Evolutionary conservation across 176 grass and related monocot genomes (phyloP).

Genomic region (Panicum miliaceum): DNA sequence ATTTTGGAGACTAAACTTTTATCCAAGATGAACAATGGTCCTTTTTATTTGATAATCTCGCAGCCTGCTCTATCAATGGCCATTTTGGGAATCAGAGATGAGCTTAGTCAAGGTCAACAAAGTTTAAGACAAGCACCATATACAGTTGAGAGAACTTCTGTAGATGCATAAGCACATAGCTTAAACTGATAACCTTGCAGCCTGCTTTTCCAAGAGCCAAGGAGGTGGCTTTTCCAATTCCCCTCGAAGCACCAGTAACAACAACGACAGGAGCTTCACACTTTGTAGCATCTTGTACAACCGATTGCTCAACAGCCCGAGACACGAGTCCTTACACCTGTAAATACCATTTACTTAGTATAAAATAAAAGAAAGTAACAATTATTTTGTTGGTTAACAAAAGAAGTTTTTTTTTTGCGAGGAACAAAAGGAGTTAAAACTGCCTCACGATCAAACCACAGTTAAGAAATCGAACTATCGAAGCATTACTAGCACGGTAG

Average conservation of each 20-base stretch:
- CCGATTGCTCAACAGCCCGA: conserved; percentile 49
- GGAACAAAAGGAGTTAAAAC: not conserved
- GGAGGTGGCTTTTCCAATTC: conserved; percentile 71
- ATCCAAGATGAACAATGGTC: not conserved
- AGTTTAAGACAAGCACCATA: not conserved
- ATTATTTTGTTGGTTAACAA: not conserved
- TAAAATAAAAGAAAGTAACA: not conserved
- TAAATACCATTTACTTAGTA: not conserved
- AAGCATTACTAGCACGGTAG: not conserved
- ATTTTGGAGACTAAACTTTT: not conserved
- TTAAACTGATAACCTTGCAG: conserved; percentile 61
- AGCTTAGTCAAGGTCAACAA: not conserved
- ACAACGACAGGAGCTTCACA: conserved; percentile 63
- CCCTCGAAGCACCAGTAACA: conserved; percentile 77
- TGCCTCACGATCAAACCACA: not conserved
- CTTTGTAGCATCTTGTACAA: conserved; percentile 40
- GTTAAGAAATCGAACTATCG: not conserved
- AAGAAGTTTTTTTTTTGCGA: too few species aligned
- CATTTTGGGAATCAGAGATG: not conserved
- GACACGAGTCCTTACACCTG: conserved; percentile 61
- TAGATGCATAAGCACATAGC: not conserved
- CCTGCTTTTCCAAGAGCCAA: conserved; percentile 75
- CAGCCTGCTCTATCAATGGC: not conserved
- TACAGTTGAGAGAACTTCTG: not conserved
- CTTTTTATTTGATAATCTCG: not conserved